phyloP scores from a whole-genome alignment of 208 protist genomes.

The Acanthamoeba triangularis region DNA sequence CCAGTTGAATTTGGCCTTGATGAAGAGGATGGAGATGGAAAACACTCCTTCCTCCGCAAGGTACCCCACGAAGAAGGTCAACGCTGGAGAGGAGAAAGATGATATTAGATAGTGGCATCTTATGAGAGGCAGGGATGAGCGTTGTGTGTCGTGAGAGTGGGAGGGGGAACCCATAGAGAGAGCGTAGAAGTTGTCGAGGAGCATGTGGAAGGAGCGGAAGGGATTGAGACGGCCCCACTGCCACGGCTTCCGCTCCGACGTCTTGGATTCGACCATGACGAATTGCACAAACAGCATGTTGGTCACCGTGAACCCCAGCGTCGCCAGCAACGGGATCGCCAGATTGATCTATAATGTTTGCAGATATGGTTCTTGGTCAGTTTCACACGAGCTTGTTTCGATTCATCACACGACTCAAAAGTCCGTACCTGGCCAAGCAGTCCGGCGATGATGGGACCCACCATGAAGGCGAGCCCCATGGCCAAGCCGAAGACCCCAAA shows the following conservation, averaged over 20 bases:
- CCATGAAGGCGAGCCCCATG: conserved; percentile 13
- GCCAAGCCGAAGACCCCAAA: neutral
- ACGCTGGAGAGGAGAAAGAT: neutral
- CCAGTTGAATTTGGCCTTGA: conserved; percentile 32
- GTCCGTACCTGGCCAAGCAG: neutral
- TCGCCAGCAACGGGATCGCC: neutral
- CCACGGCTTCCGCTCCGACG: neutral
- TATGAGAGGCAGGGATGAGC: too few relatives aligned
- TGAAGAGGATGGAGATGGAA: conserved; percentile 11
- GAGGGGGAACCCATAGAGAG: neutral
- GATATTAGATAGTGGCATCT: neutral
- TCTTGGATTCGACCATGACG: conserved; percentile 51
- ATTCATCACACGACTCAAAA: too few relatives aligned
- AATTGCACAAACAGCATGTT: conserved; percentile 34
- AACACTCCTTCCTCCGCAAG: conserved; percentile 29
- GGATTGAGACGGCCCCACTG: conserved; percentile 12
- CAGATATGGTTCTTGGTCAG: too few relatives aligned
- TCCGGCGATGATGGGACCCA: neutral
- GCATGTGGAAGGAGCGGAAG: neutral
- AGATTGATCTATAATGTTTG: too few relatives aligned
- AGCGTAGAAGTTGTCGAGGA: neutral
- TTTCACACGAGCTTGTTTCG: too few relatives aligned
- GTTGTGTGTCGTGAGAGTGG: neutral
- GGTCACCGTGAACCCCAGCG: neutral
- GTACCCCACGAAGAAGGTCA: neutral